Evolutionary conservation across 495 filamentous ascomycete species (phyloP), one percentile per base, ranked within the genome.

Genomic region (Elasticomyces elasticus): DNA sequence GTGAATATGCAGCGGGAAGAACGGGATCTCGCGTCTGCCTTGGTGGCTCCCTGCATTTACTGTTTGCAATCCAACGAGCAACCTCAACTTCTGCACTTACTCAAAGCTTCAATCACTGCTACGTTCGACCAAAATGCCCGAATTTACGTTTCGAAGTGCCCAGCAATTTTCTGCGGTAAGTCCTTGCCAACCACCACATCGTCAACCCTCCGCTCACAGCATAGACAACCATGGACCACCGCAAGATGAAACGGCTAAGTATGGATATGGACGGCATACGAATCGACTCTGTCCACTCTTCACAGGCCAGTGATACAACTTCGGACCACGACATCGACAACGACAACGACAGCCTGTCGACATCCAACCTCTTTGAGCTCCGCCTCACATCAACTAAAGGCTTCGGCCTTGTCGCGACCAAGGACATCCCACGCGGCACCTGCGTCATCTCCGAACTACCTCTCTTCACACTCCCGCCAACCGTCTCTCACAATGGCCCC

Each of bases 391-490:
- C 46, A 15, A 28, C 25, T 40, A 61, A 49, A 49, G 58, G 58
- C 37, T 42, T 40, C 6, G 58, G 58, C 9, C 47, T 56, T 2
- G 52, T 61, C 30, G 58, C 58, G 22, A 47, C 25, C 0, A 12
- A 48, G 11, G 23, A 27, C 26, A 56, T 61, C 52, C 42, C 7
- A 17, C 38, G 53, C 17, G 58, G 58, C 3, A 49, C 48, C n/a
- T 78, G 79, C 13, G 75, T 82, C 33, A 69, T 89, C 4, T 79
- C 81, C 49, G 82, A 92, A 53, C 77, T 82, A 0, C 79, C 88
- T 45, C 71, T 72, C 48, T 72, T 92, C 24, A 72, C 83, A 43
- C 67, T 82, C 15, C 75, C 76, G 31, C 5, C 47, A 4, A 43
- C 10, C 20, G 83, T 81, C 52, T 79, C 78, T 23, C 79, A 84